Evolutionary conservation across 1,139 yeast species (phyloP).

Genomic region (Hemisphaericaspora lyxosophila): DNA sequence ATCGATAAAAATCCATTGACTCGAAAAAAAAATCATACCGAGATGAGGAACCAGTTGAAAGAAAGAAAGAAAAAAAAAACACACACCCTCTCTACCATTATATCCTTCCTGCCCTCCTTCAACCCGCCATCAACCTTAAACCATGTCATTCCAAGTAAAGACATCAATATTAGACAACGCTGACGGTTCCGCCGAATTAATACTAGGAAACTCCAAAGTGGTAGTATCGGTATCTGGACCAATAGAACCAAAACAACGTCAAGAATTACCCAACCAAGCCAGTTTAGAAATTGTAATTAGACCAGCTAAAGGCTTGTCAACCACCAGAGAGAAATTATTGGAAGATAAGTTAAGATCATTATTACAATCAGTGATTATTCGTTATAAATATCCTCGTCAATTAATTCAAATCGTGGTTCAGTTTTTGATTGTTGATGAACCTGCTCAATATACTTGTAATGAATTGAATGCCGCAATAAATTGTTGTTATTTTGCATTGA

Average conservation of each 20-base stretch:
- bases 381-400: conserved; percentile 78
- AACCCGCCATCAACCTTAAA: not conserved
- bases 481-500: conserved; percentile 66
- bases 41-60: not conserved
- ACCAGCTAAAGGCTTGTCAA: conserved; percentile 74
- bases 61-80: too few relatives aligned
- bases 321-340: conserved; percentile 73
- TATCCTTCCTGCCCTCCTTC: not conserved
- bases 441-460: conserved; percentile 36
- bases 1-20: too few relatives aligned
- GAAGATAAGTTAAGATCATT: conserved; percentile 71
- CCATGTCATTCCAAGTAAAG: conserved; percentile 20
- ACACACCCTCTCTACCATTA: too few relatives aligned
- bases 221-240: conserved; percentile 88
- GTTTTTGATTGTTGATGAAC: conserved; percentile 50
- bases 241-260: conserved; percentile 78
- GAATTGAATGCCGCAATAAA: conserved; percentile 76
- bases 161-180: conserved; percentile 51
- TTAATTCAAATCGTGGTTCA: conserved; percentile 87
- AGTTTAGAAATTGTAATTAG: conserved; percentile 78
- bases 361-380: conserved; percentile 58
- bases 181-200: conserved; percentile 76
- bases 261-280: conserved; percentile 79
- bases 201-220: conserved; percentile 39
- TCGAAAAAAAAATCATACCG: not conserved